Evolutionary conservation across 768 basidiomycete species (phyloP), one percentile per base, ranked within the genome.

Genomic region (Jaapia argillacea): DNA sequence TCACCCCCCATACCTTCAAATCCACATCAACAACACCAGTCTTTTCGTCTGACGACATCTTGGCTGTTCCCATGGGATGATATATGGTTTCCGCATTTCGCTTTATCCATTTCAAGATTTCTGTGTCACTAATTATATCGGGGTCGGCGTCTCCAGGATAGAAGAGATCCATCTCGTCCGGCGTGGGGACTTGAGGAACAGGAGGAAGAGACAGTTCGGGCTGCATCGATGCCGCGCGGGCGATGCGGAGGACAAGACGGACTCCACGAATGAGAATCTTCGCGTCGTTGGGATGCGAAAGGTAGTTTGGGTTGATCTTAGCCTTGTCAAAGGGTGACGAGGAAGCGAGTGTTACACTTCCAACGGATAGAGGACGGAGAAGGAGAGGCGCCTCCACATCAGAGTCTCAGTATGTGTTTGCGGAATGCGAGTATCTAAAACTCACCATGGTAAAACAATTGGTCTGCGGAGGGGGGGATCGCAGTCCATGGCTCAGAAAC

Each of bases 281-380:
- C 6, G 68, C 16, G 45, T 73, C 71, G 39, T 70, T 64, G 40
- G 57, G 48, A 1, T 62, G 64, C 0, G 60, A 54, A 22, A 74
- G 61, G 48, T 73, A 74, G 68, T 61, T 62, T 16, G 71, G 72
- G 44, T 73, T 65, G 12, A 73, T 62, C 24, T 63, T n/a, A 1
- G 71, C 72, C 1, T 53, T 43, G 10, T 70, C 70, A 51, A 58
- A 60, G 10, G 69, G 68, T 31, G 67, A 50, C 1, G 57, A 47
- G 1, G 72, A 72, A 27, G 59, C 60, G n/a, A 73, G 53, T n/a
- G n/a, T n/a, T n/a, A n/a, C n/a, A n/a, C n/a, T n/a, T n/a, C n/a
- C n/a, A n/a, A n/a, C n/a, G n/a, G n/a, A n/a, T n/a, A n/a, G n/a
- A n/a, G n/a, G n/a, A n/a, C n/a, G n/a, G n/a, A n/a, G n/a, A n/a